Base-by-base conservation (phyloP, 805 yeast species). In the Monosporozyma servazzii region DNA sequence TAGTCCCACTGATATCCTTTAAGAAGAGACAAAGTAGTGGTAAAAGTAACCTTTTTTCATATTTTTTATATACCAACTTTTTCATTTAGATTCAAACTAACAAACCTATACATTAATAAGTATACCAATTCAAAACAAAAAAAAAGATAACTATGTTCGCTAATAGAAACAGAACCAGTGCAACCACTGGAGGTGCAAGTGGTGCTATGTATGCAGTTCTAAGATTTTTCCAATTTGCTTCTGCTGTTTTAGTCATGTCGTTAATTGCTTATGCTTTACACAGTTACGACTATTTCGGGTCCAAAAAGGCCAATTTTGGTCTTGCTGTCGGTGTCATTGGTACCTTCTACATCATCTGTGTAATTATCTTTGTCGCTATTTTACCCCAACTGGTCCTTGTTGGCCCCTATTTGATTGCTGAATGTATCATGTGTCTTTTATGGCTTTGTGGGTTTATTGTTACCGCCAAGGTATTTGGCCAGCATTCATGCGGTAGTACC, bases 361-460 rank as follows among this genome's bases (percentile, higher is more conserved):
- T 65, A n/a, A 43, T 54, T 6, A n/a, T 58, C 2, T 18, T 64
- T 1, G 54, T 63, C 0, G 42, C 60, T 31, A n/a, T 58, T 11
- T 13, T 45, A 0, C 63, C 65, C 20, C 36, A 53, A 4, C 41
- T 59, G 15, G 55, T 67, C 11, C 49, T 60, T 23, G 59, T 65
- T 8, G 71, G 70, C 40, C 51, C 58, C 1, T 37, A 65, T 30
- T 48, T 67, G 8, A 18, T 63, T 7, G 51, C 58, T 20, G 74
- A 70, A 52, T 37, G 59, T 4, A 27, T 69, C 6, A 27, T 70
- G 40, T 45, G 60, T 13, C 45, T 66, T 29, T 48, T 70, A 20
- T 69, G 71, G 71, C 50, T 71, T n/a, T 55, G 64, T 46, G 63
- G 67, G 1, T 71, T 69, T 47, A 61, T 71, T 47, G 70, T 70